These are phyloP conservation scores for Primulina eburnea DNA, from an alignment of 257 asterid genomes.

Conservation along the genomic window DNA sequence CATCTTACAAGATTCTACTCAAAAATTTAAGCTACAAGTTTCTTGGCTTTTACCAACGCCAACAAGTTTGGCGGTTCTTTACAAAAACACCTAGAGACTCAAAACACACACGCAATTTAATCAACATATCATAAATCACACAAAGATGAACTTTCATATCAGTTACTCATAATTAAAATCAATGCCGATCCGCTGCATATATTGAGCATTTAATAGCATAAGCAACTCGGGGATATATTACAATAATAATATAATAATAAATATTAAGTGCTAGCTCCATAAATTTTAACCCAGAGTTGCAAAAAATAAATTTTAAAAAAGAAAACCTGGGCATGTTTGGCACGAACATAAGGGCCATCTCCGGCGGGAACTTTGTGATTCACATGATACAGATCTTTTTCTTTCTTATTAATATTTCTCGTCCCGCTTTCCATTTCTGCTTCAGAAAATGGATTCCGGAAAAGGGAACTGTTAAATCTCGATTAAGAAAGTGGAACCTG, in stretches of 20 bases:
- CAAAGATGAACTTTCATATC: too few species aligned
- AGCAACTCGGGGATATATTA: background rate
- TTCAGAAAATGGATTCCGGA: background rate
- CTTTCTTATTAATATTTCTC: constrained; percentile 21
- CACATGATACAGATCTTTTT: constrained; percentile 44
- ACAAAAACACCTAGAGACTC: too few species aligned
- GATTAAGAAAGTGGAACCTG: background rate
- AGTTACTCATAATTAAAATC: background rate
- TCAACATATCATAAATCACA: too few species aligned
- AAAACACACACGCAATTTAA: too few species aligned
- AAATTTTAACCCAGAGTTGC: background rate
- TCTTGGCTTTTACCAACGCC: too few species aligned
- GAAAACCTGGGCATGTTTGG: constrained; percentile 79
- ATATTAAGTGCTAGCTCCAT: too few species aligned
- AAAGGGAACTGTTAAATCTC: background rate
- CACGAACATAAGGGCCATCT: constrained; percentile 88
- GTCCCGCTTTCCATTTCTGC: constrained; percentile 21
- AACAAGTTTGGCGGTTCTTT: too few species aligned
- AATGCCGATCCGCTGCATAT: background rate
- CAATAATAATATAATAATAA: too few species aligned
- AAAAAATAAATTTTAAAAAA: background rate
- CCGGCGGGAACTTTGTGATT: constrained; percentile 84
- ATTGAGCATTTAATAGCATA: background rate
- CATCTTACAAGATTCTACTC: too few species aligned
- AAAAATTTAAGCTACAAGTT: too few species aligned